These are phyloP conservation scores for Russula sp. DNA, from an alignment of 768 basidiomycete genomes.

Conservation along the genomic window DNA sequence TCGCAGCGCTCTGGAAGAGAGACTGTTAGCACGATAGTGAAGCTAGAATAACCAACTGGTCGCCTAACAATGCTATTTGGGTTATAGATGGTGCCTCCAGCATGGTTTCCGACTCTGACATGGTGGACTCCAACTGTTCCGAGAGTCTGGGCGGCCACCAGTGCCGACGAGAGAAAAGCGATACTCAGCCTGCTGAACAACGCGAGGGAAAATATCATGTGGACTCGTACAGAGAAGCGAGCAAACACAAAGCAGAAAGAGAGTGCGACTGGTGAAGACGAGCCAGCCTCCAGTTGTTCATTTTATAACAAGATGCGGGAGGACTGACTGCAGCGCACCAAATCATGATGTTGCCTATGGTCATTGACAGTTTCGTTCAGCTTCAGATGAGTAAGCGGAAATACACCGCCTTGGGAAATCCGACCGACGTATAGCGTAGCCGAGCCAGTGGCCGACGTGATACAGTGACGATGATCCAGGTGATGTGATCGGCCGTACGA, in stretches of 20 bases:
- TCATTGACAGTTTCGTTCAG: too few species aligned
- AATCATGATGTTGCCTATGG: too few species aligned
- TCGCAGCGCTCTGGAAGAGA: slow-evolving; percentile 9
- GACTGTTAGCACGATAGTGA: neutral
- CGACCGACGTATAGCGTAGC: too few species aligned
- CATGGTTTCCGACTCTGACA: slow-evolving; percentile 5
- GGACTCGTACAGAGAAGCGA: neutral
- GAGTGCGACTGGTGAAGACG: neutral
- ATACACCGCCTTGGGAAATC: too few species aligned
- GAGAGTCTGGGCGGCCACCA: neutral
- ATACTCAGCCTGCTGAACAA: neutral
- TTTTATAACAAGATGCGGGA: neutral
- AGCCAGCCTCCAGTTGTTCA: neutral
- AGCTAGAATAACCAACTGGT: neutral
- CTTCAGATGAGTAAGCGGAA: too few species aligned
- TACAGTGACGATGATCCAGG: too few species aligned
- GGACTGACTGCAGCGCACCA: neutral
- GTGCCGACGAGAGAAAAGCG: neutral
- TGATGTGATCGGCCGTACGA: too few species aligned
- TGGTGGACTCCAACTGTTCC: neutral
- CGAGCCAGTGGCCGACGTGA: too few species aligned
- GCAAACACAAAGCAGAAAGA: neutral
- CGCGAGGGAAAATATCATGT: neutral
- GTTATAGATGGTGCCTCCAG: neutral
- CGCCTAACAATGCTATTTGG: slow-evolving; percentile 6